phyloP scores from a whole-genome alignment of 2,329 filamentous ascomycete genomes.

The Akanthomyces uredinophilus region DNA sequence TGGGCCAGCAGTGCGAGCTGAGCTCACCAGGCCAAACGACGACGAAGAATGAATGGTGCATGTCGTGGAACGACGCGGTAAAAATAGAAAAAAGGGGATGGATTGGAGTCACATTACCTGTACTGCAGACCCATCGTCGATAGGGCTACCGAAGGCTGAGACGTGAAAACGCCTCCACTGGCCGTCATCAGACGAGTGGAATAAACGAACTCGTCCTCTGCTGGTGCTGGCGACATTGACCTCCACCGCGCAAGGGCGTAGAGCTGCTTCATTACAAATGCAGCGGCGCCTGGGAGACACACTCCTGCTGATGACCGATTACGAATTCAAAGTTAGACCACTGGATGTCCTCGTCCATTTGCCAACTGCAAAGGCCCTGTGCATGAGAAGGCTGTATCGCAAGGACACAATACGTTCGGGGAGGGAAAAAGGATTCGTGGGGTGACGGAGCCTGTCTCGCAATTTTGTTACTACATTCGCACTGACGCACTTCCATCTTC shows the following conservation, averaged over 20 bases:
- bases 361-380: not conserved
- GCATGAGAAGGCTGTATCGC: not conserved
- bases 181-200: not conserved
- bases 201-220: not conserved
- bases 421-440: not conserved
- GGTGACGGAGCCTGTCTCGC: too few species aligned
- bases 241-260: not conserved
- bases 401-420: not conserved
- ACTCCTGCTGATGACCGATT: not conserved
- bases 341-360: not conserved
- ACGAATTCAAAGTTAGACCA: not conserved
- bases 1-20: slow-evolving; percentile 8
- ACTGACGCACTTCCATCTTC: too few species aligned
- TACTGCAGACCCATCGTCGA: not conserved
- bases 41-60: not conserved
- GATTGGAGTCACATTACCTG: not conserved
- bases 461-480: too few species aligned
- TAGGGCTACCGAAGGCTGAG: not conserved
- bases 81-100: not conserved
- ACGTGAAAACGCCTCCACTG: not conserved
- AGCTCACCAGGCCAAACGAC: not conserved
- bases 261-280: not conserved
- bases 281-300: not conserved
- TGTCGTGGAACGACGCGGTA: not conserved
- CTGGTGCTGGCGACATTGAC: not conserved